These are phyloP conservation scores for Flueggea neowawraea DNA, from an alignment of 441 rosid species.

Conservation along the genomic window DNA sequence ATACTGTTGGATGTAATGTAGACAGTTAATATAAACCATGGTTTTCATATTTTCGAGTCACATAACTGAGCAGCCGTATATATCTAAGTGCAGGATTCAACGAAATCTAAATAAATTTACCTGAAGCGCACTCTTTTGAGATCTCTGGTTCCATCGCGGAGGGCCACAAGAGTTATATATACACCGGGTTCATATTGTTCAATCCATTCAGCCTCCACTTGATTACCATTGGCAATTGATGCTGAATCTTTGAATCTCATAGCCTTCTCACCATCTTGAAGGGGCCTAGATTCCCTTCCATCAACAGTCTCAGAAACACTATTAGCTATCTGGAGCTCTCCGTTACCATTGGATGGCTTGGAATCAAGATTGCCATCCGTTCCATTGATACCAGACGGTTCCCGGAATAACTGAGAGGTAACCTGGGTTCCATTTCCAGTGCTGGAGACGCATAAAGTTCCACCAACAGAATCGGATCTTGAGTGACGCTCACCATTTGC, in stretches of 20 bases:
- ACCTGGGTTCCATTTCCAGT: conserved; percentile 38
- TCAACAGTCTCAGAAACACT: conserved; percentile 44
- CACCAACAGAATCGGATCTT: conserved; percentile 55
- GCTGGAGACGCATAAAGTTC: conserved; percentile 36
- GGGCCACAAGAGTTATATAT: conserved; percentile 80
- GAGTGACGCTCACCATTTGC: conserved; percentile 61
- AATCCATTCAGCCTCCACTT: conserved; percentile 90
- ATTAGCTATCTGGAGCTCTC: conserved; percentile 33
- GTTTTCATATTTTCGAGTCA: too few species aligned
- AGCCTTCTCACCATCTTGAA: conserved; percentile 53
- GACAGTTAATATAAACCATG: too few species aligned
- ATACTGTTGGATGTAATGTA: too few species aligned
- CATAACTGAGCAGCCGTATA: not conserved
- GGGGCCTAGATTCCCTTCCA: conserved; percentile 48
- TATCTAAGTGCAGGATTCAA: not conserved
- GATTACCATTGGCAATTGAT: conserved; percentile 37
- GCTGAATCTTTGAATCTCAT: conserved; percentile 50
- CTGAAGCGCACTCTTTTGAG: conserved; percentile 99
- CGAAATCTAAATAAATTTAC: conserved; percentile 30
- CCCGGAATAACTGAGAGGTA: conserved; percentile 36
- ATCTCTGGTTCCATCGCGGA: conserved; percentile 94
- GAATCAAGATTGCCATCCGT: conserved; percentile 35
- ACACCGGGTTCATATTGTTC: conserved; percentile 99
- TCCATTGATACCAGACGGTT: conserved; percentile 40
- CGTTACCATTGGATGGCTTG: conserved; percentile 39